phyloP scores from a whole-genome alignment of 2,329 filamentous ascomycete species.

The Xylariales sp. region DNA sequence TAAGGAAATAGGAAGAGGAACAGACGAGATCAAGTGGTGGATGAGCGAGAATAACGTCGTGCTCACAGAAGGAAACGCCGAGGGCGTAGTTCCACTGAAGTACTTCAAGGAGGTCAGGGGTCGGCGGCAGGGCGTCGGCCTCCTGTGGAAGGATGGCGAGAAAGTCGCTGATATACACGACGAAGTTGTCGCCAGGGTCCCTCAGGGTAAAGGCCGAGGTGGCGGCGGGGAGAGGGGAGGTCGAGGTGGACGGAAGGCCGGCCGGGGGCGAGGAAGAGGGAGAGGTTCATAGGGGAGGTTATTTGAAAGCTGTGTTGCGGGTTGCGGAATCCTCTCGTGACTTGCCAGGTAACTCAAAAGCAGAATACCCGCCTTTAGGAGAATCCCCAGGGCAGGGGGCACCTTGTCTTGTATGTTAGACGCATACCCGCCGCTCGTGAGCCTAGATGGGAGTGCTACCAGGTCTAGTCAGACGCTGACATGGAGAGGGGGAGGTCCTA shows the following conservation, averaged over 20 bases:
- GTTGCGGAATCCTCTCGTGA: not conserved
- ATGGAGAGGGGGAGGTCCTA: too few species aligned
- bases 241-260: slow-evolving; percentile 46
- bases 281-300: slow-evolving; percentile 16
- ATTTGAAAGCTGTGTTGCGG: not conserved
- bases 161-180: slow-evolving; percentile 74
- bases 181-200: slow-evolving; percentile 61
- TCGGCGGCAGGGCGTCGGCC: slow-evolving; percentile 66
- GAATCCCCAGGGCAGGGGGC: too few species aligned
- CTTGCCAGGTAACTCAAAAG: too few species aligned
- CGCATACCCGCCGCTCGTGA: not conserved
- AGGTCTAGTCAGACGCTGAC: not conserved
- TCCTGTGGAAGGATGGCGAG: slow-evolving; percentile 78
- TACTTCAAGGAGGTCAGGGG: slow-evolving; percentile 80
- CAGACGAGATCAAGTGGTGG: slow-evolving; percentile 75
- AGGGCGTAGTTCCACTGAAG: slow-evolving; percentile 71
- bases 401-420: not conserved
- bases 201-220: slow-evolving; percentile 60
- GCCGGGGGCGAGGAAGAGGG: slow-evolving; percentile 36
- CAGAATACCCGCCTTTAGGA: not conserved
- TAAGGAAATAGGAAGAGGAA: not conserved
- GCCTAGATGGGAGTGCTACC: not conserved
- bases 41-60: slow-evolving; percentile 82
- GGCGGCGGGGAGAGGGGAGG: slow-evolving; percentile 48
- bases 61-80: slow-evolving; percentile 68